phyloP scores from a whole-genome alignment of 345 rosid species.

The Boechera stricta region DNA sequence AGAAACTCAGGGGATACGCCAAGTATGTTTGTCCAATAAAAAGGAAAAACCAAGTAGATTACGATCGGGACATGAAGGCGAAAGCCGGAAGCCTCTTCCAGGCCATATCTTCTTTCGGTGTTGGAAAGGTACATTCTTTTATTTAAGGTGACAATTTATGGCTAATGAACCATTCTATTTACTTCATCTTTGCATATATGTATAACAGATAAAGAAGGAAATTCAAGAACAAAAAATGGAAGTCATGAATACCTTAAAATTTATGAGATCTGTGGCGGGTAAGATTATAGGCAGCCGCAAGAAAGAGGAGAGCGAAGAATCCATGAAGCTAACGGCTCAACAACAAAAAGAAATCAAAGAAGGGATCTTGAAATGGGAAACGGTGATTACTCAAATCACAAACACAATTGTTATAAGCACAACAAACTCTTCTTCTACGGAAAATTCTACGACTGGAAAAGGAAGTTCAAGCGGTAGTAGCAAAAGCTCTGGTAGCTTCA shows the following conservation, averaged over 20 bases:
- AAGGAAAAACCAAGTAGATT: neutral
- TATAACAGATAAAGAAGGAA: slow-evolving; percentile 10
- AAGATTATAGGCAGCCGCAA: slow-evolving; percentile 16
- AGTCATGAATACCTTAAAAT: slow-evolving; percentile 23
- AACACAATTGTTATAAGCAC: slow-evolving; percentile 33
- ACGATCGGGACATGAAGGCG: slow-evolving; percentile 31
- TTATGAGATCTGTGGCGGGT: slow-evolving; percentile 19
- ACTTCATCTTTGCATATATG: neutral
- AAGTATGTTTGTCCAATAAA: slow-evolving; percentile 36
- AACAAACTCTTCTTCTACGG: neutral
- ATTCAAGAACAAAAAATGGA: slow-evolving; percentile 36
- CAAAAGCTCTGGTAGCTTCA: neutral
- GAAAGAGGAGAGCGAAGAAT: neutral
- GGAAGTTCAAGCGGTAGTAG: neutral
- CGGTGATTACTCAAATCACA: slow-evolving; percentile 11
- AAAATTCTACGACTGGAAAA: neutral
- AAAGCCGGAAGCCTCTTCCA: slow-evolving; percentile 39
- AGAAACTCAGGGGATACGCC: slow-evolving; percentile 35
- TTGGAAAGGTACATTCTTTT: slow-evolving; percentile 32
- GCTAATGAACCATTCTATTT: neutral
- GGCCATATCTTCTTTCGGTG: slow-evolving; percentile 37
- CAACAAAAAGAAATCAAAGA: slow-evolving; percentile 42
- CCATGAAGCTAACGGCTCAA: slow-evolving; percentile 31
- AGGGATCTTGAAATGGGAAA: slow-evolving; percentile 41
- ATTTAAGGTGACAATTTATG: neutral